These are phyloP conservation scores for Solanum gracilifrons DNA, from an alignment of 257 asterid genomes.

Conservation along the genomic window DNA sequence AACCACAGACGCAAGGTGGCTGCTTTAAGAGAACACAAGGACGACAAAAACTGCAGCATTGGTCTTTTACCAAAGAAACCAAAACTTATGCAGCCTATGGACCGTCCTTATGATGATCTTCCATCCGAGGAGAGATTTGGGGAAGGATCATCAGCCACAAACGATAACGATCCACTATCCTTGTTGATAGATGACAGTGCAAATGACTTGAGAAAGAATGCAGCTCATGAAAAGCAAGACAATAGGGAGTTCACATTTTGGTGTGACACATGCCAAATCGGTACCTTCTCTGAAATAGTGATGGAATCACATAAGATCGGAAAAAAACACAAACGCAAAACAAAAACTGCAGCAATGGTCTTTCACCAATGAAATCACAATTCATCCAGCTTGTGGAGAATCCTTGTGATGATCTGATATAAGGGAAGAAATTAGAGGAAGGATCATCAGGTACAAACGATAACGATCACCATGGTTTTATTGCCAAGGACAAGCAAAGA, in stretches of 20 bases:
- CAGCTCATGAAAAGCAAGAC: neutral
- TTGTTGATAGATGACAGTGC: neutral
- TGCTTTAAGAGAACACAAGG: conserved; percentile 6
- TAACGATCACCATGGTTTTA: no score
- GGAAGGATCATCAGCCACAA: neutral
- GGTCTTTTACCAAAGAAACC: conserved; percentile 16
- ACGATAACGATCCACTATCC: neutral
- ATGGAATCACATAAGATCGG: conserved; percentile 27
- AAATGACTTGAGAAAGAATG: neutral
- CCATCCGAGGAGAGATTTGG: neutral
- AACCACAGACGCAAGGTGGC: conserved; percentile 43
- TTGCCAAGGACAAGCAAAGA: no score
- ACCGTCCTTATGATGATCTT: neutral
- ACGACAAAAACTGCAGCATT: conserved; percentile 13
- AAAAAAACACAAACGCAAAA: conserved; percentile 18
- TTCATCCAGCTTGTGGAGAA: no score
- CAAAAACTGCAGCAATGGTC: neutral
- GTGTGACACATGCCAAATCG: conserved; percentile 48
- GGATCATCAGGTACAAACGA: no score
- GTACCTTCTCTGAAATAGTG: neutral
- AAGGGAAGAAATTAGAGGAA: no score
- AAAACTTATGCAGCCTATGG: neutral
- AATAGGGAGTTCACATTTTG: conserved; percentile 13
- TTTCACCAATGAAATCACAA: no score
- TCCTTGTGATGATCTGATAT: no score